Percentiles rank a stretch among this genome's conserved stretches.
Evolutionary conservation across 2,329 filamentous ascomycete species (phyloP).

Genomic region (Colletotrichum trifolii): DNA sequence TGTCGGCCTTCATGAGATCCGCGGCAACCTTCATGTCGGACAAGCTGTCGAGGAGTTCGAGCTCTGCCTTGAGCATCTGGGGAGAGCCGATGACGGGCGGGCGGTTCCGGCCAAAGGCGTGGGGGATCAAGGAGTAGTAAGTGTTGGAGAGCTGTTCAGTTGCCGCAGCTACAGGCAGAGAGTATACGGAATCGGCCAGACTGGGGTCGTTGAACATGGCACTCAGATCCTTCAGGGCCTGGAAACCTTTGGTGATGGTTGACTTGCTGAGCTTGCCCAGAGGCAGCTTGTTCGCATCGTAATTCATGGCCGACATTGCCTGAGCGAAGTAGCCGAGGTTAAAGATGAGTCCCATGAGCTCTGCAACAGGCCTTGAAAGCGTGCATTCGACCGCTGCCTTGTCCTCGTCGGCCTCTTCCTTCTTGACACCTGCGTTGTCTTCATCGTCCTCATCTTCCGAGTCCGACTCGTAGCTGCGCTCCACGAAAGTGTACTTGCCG

Average conservation of each 20-base stretch:
- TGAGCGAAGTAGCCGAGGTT: conserved; percentile 77
- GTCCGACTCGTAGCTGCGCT: conserved; percentile 79
- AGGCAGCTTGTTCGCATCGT: conserved; percentile 81
- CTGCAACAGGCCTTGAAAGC: conserved; percentile 69
- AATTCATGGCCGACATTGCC: conserved; percentile 75
- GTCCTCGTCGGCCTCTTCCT: conserved; percentile 42
- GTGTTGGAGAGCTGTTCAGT: conserved; percentile 76
- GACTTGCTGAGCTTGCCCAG: conserved; percentile 85
- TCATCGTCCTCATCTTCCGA: conserved; percentile 58
- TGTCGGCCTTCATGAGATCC: conserved; percentile 77
- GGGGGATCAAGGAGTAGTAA: conserved; percentile 86
- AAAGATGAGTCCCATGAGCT: conserved; percentile 85
- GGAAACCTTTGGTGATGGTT: conserved; percentile 80
- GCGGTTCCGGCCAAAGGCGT: conserved; percentile 78
- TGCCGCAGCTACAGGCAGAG: conserved; percentile 50
- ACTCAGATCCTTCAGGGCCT: conserved; percentile 80
- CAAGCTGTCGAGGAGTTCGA: conserved; percentile 82
- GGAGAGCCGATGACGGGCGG: conserved; percentile 74
- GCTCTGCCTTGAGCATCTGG: conserved; percentile 75
- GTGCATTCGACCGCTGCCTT: conserved; percentile 61
- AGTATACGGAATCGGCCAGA: conserved; percentile 58
- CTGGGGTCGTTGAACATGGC: conserved; percentile 68
- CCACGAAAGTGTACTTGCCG: conserved; percentile 83
- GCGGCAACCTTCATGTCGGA: conserved; percentile 87
- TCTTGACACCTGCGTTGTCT: conserved; percentile 32